Percentiles rank a stretch among this genome's conserved stretches.
These are phyloP conservation scores for Barbarea vulgaris DNA, from an alignment of 345 rosid genomes.

Conservation along the genomic window DNA sequence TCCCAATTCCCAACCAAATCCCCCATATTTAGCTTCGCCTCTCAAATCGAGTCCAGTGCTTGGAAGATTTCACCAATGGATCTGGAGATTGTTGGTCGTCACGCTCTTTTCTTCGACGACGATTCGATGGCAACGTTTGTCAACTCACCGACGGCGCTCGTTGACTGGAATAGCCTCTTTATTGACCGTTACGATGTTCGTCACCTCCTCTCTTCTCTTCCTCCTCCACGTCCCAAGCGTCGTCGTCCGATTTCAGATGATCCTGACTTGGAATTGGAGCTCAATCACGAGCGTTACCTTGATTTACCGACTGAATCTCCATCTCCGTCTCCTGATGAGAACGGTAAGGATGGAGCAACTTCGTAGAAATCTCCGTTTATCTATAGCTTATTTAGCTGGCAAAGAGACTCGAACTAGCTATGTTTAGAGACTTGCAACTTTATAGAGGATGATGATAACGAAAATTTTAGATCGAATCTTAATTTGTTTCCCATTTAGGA, in stretches of 20 bases:
- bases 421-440: not conserved
- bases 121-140: constrained; percentile 80
- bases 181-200: constrained; percentile 99
- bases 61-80: constrained; percentile 49
- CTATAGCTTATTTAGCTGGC: not conserved
- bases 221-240: constrained; percentile 69
- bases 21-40: not conserved
- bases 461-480: not conserved
- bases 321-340: constrained; percentile 49
- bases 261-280: constrained; percentile 55
- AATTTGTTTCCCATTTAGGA: not conserved
- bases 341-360: constrained; percentile 38
- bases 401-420: not conserved
- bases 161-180: constrained; percentile 86
- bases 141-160: constrained; percentile 79
- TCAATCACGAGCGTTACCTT: constrained; percentile 76
- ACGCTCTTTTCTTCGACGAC: constrained; percentile 93
- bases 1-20: not conserved
- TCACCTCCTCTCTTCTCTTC: constrained; percentile 86
- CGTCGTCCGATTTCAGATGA: constrained; percentile 45
- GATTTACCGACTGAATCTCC: constrained; percentile 54
- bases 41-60: not conserved
- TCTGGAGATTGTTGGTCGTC: constrained; percentile 88
- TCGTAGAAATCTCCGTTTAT: not conserved
- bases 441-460: constrained; percentile 1